phyloP scores from a whole-genome alignment of 495 filamentous ascomycete species.

The Xylaria venustula region DNA sequence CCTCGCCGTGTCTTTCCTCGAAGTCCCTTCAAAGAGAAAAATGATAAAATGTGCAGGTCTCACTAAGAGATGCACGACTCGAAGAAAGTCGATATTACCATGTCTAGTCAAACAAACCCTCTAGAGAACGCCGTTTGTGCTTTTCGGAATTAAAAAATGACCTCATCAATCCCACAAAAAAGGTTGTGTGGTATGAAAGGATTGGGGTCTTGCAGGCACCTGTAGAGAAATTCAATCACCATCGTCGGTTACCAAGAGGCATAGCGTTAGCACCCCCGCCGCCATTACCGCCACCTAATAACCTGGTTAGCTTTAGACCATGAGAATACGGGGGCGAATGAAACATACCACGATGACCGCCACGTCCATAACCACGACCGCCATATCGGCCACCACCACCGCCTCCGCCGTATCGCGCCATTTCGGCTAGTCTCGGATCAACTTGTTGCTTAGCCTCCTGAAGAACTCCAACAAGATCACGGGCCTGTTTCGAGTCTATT shows the following conservation, averaged over 20 bases:
- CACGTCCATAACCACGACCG: constrained; percentile 55
- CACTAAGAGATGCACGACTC: constrained; percentile 19
- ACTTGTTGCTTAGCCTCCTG: constrained; percentile 98
- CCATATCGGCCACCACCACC: constrained; percentile 73
- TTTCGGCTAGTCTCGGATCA: constrained; percentile 91
- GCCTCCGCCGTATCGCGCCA: constrained; percentile 88
- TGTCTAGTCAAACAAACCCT: constrained; percentile 31
- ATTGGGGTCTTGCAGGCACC: not conserved
- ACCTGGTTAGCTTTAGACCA: constrained; percentile 14
- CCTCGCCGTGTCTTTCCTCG: constrained; percentile 8
- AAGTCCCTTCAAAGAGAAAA: constrained; percentile 14
- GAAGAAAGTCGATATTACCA: constrained; percentile 20
- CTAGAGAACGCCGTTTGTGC: constrained; percentile 36
- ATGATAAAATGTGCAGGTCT: constrained; percentile 14
- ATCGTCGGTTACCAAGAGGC: constrained; percentile 47
- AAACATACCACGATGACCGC: constrained; percentile 59
- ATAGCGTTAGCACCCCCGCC: constrained; percentile 43
- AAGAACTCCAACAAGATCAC: constrained; percentile 89
- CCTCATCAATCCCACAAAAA: constrained; percentile 9
- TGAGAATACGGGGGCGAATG: not conserved
- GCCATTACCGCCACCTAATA: constrained; percentile 22
- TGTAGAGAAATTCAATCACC: constrained; percentile 31
- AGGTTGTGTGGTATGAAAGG: not conserved
- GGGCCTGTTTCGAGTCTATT: constrained; percentile 90
- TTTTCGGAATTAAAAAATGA: constrained; percentile 21